Evolutionary conservation across 2,329 filamentous ascomycete genomes (phyloP).

Genomic region (Phyllachora maydis): DNA sequence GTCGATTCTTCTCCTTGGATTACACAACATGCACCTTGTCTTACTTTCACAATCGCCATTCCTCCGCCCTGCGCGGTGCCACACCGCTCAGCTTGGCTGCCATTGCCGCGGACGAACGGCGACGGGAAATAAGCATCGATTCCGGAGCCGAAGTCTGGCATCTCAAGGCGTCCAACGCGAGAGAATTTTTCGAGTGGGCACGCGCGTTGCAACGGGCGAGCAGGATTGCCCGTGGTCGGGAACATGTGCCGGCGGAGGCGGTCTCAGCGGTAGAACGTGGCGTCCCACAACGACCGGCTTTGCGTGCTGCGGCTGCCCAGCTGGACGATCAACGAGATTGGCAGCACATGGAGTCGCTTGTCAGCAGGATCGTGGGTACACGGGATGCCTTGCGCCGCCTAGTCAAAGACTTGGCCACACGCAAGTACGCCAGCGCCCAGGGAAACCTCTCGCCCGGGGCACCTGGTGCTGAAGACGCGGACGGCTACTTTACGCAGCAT

Average conservation of each 20-base stretch:
- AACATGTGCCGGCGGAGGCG: slow-evolving; percentile 12
- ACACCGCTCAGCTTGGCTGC: slow-evolving; percentile 84
- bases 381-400: slow-evolving; percentile 74
- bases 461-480: slow-evolving; percentile 24
- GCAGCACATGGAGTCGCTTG: slow-evolving; percentile 66
- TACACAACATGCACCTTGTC: slow-evolving; percentile 87
- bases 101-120: slow-evolving; percentile 72
- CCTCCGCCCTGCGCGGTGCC: slow-evolving; percentile 75
- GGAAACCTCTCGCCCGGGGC: slow-evolving; percentile 18
- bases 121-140: slow-evolving; percentile 86
- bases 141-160: slow-evolving; percentile 97
- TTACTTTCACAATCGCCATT: slow-evolving; percentile 90
- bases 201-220: slow-evolving; percentile 68
- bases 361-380: slow-evolving; percentile 71
- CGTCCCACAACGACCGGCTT: slow-evolving; percentile 9
- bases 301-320: too few species aligned
- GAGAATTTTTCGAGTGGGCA: slow-evolving; percentile 79
- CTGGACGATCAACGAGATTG: slow-evolving; percentile 60
- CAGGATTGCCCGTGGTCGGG: slow-evolving; percentile 35
- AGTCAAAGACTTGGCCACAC: slow-evolving; percentile 60
- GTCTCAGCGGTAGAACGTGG: slow-evolving; percentile 5
- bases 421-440: slow-evolving; percentile 23
- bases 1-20: slow-evolving; percentile 88
- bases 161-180: slow-evolving; percentile 58
- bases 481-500: slow-evolving; percentile 29